Base-by-base conservation (phyloP, 345 rosid species). In the Lagerstroemia speciosa region DNA sequence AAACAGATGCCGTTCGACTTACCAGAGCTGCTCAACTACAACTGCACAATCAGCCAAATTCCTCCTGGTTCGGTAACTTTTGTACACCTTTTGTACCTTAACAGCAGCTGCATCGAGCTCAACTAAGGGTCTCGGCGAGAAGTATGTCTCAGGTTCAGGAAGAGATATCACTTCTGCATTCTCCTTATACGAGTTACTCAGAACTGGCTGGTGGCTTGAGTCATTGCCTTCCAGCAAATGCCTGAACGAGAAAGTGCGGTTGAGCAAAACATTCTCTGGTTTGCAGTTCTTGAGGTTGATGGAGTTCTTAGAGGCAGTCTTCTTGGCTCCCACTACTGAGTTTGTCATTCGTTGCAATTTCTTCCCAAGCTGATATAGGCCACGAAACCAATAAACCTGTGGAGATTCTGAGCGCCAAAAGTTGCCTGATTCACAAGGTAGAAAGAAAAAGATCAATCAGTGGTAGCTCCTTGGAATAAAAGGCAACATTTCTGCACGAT, bases 31-130 rank as follows among this genome's bases (percentile, higher is more conserved):
- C 83, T 93, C 98, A 14, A 84, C 81, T 15, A 93, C 90, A 8
- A 93, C 97, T 0, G 97, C 98, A 64, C 98, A 93, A 66, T 93
- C 98, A 22, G 99, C 99, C 15, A 94, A 92, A 71, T 89, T 91
- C 69, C 97, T 81, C 74, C 98, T 76, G 2, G 96, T 93, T 70
- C 97, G 52, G 82, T 90, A 89, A 70, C 98, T 90, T 85, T 91
- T 93, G 67, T 91, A 93, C 27, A 89, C 88, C 72, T 93, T 93
- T 69, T 93, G 98, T 67, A 93, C 26, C 75, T 78, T 93, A 71
- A 87, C 83, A 1, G 98, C 98, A 14, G 99, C 99, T 0, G 92
- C 95, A 57, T 89, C 87, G 40, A 86, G 91, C 77, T 89, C 97
- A 68, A 81, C 79, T 12, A 75, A 83, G 0, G 97, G 94, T 69